phyloP scores from a whole-genome alignment of 2,329 filamentous ascomycete genomes.

The Coniochaeta ligniaria region DNA sequence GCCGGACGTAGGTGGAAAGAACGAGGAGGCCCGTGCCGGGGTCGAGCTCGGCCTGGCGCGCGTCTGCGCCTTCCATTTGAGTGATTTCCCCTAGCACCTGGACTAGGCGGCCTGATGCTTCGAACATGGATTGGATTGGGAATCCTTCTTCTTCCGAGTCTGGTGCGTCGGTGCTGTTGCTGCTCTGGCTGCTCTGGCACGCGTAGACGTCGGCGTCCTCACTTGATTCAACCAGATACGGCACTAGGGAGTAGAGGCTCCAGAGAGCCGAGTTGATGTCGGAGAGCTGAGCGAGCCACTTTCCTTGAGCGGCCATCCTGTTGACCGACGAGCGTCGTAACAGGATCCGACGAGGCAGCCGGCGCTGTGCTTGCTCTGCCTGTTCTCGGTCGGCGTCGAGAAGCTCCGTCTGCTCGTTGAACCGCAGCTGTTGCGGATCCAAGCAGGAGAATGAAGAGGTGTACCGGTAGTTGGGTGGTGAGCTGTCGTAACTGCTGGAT shows the following conservation, averaged over 20 bases:
- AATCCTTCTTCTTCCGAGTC: constrained; percentile 17
- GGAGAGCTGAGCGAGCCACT: constrained; percentile 28
- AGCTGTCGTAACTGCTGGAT: not conserved
- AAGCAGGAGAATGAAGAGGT: not conserved
- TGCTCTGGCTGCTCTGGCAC: constrained; percentile 14
- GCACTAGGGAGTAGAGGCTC: constrained; percentile 26
- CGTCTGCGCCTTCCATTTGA: constrained; percentile 3
- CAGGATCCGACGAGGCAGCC: constrained; percentile 14
- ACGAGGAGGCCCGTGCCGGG: constrained; percentile 30
- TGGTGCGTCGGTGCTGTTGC: not conserved
- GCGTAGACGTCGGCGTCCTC: constrained; percentile 8
- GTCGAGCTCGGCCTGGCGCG: constrained; percentile 14
- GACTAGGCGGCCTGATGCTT: constrained; percentile 28
- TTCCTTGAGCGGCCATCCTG: constrained; percentile 11
- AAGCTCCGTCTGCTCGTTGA: not conserved
- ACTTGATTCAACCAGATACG: constrained; percentile 16
- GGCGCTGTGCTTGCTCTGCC: not conserved
- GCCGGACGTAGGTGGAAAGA: constrained; percentile 28
- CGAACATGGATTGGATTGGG: constrained; percentile 33
- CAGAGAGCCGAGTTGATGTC: constrained; percentile 29
- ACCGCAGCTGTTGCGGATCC: not conserved
- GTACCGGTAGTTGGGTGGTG: not conserved
- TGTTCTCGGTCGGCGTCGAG: not conserved
- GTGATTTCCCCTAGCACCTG: constrained; percentile 22
- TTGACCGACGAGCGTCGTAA: constrained; percentile 12